Conservation (phyloP, 2,329 filamentous ascomycete species). For the Fusarium protoensiforme region DNA sequence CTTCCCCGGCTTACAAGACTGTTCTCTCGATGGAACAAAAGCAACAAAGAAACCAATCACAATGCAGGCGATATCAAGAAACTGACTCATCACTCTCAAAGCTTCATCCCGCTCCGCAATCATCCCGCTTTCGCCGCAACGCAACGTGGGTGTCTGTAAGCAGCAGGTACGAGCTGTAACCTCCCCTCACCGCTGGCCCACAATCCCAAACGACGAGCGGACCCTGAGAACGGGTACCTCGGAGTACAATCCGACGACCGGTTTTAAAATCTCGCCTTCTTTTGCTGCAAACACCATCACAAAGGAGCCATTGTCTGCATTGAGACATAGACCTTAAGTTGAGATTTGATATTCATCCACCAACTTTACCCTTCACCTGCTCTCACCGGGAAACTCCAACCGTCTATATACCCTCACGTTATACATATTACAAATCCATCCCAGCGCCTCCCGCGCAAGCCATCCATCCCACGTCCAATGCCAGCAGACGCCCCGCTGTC, state of each 20-base stretch:
- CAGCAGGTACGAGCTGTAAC: slow-evolving; percentile 7
- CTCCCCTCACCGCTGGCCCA: slow-evolving; percentile 30
- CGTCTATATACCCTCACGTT: neutral
- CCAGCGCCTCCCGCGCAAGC: slow-evolving; percentile 6
- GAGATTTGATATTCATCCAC: neutral
- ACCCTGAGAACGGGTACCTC: slow-evolving; percentile 18
- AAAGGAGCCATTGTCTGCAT: neutral
- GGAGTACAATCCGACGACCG: slow-evolving; percentile 22
- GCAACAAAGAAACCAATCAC: slow-evolving; percentile 23
- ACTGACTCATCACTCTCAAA: slow-evolving; percentile 24
- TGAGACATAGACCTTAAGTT: neutral
- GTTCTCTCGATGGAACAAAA: neutral
- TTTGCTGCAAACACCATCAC: slow-evolving; percentile 6
- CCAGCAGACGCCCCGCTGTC: slow-evolving; percentile 45
- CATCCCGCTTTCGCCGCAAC: slow-evolving; percentile 30
- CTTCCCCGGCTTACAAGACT: slow-evolving; percentile 11
- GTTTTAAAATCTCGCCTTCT: slow-evolving; percentile 14
- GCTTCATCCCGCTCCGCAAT: slow-evolving; percentile 17
- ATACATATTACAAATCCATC: slow-evolving; percentile 29
- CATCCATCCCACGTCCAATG: slow-evolving; percentile 20
- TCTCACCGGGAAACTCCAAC: neutral
- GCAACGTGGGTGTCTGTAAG: neutral
- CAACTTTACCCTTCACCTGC: neutral
- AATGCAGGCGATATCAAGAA: neutral
- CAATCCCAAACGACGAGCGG: neutral